Conservation (phyloP, 2,329 filamentous ascomycete species). For the Pestalotiopsis sp. region DNA sequence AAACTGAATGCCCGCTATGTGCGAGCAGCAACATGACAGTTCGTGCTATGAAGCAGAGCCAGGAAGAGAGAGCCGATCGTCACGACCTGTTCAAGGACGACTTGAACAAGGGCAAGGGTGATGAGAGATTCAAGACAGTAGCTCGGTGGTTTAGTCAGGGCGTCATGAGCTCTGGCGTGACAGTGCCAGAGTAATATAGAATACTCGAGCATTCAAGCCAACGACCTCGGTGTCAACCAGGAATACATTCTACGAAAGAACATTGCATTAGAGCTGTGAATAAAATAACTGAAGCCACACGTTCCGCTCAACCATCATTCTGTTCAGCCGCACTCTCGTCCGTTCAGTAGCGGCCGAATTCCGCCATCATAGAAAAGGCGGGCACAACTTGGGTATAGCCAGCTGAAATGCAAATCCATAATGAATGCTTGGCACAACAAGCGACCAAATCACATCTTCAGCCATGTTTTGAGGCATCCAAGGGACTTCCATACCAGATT, state of each 20-base stretch:
- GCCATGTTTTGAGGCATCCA: neutral
- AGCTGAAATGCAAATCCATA: constrained; percentile 5
- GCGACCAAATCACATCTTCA: neutral
- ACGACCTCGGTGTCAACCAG: neutral
- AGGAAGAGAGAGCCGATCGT: constrained; percentile 82
- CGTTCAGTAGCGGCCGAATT: neutral
- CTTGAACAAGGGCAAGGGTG: constrained; percentile 49
- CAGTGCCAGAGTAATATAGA: neutral
- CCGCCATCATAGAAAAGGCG: neutral
- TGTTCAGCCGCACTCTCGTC: neutral
- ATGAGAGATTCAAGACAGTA: constrained; percentile 79
- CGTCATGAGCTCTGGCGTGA: constrained; percentile 62
- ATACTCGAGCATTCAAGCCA: neutral
- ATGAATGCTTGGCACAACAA: neutral
- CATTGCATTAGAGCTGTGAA: neutral
- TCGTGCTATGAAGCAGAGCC: constrained; percentile 79
- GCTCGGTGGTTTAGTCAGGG: constrained; percentile 92
- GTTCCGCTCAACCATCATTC: neutral
- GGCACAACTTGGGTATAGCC: neutral
- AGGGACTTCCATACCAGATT: constrained; percentile 26
- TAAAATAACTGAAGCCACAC: neutral
- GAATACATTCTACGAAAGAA: neutral
- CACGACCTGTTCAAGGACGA: constrained; percentile 89
- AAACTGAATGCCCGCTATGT: constrained; percentile 85
- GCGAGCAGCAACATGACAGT: constrained; percentile 84